Evolutionary conservation across 441 rosid genomes (phyloP).

Genomic region (Omphalea diandra): DNA sequence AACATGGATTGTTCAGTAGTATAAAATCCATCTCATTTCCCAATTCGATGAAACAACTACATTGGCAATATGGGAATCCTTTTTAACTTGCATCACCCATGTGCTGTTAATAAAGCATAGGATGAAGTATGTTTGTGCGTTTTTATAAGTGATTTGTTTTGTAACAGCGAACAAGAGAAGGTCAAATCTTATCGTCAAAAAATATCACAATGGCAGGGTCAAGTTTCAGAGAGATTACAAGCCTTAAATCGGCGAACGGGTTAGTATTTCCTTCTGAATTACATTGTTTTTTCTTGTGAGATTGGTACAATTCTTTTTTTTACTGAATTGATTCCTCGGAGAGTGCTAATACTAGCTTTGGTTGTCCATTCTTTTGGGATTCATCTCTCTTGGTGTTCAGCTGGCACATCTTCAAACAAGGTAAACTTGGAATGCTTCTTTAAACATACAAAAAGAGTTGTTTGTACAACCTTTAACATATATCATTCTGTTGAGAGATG

Average conservation of each 20-base stretch:
- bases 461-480: background rate
- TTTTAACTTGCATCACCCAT: background rate
- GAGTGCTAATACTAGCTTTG: conserved; percentile 15
- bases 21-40: background rate
- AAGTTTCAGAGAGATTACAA: conserved; percentile 80
- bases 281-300: background rate
- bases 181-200: conserved; percentile 77
- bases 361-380: conserved; percentile 8
- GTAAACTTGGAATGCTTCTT: conserved; percentile 42
- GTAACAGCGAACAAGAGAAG: conserved; percentile 69
- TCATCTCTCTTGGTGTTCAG: conserved; percentile 33
- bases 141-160: background rate
- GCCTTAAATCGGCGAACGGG: conserved; percentile 60
- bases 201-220: conserved; percentile 85
- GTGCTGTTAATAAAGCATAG: background rate
- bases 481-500: background rate
- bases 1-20: background rate
- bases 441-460: background rate
- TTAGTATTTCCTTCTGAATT: conserved; percentile 11
- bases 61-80: background rate
- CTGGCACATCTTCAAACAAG: conserved; percentile 58
- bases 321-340: background rate
- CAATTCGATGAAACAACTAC: too few relatives aligned
- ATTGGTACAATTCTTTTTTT: too few relatives aligned
- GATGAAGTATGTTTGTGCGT: background rate